A percentile compares a stretch with the other conserved stretches of the same genome.
Evolutionary conservation across 2,329 filamentous ascomycete genomes (phyloP).

Genomic region (Orbilia oligospora): DNA sequence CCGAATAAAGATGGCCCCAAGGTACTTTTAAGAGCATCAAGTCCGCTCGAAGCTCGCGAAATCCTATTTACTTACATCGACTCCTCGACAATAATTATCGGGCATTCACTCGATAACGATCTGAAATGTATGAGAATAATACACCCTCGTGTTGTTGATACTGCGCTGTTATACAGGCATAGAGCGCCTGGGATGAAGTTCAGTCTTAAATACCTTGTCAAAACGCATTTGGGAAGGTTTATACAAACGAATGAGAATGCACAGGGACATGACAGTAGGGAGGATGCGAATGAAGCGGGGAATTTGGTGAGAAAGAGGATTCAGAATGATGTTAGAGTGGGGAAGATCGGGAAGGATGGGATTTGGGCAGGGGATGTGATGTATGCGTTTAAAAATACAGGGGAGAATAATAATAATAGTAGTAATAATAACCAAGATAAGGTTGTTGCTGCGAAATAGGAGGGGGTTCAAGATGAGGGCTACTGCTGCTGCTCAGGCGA

Average conservation of each 20-base stretch:
- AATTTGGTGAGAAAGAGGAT: constrained; percentile 84
- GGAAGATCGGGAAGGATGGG: constrained; percentile 52
- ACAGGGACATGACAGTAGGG: constrained; percentile 87
- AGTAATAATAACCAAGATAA: neutral
- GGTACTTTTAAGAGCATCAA: constrained; percentile 79
- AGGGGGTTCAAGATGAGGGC: neutral
- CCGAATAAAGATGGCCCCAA: constrained; percentile 5
- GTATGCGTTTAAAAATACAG: constrained; percentile 15
- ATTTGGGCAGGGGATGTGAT: constrained; percentile 29
- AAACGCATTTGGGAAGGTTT: constrained; percentile 77
- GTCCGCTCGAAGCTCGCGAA: constrained; percentile 80
- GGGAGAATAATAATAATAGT: neutral
- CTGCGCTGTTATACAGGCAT: constrained; percentile 86
- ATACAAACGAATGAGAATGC: constrained; percentile 75
- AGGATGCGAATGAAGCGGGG: constrained; percentile 90
- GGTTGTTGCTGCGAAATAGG: neutral
- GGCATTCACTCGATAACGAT: constrained; percentile 96
- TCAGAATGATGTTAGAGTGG: constrained; percentile 64
- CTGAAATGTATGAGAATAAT: constrained; percentile 87
- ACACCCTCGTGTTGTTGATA: constrained; percentile 88
- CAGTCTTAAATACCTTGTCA: constrained; percentile 81
- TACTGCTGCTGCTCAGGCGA: neutral
- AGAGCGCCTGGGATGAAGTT: constrained; percentile 82
- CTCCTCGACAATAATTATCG: constrained; percentile 85
- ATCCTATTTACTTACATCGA: constrained; percentile 83